Evolutionary conservation across 768 basidiomycete genomes (phyloP), one percentile per base, ranked within the genome.

Genomic region (Lentinula guzmanii): DNA sequence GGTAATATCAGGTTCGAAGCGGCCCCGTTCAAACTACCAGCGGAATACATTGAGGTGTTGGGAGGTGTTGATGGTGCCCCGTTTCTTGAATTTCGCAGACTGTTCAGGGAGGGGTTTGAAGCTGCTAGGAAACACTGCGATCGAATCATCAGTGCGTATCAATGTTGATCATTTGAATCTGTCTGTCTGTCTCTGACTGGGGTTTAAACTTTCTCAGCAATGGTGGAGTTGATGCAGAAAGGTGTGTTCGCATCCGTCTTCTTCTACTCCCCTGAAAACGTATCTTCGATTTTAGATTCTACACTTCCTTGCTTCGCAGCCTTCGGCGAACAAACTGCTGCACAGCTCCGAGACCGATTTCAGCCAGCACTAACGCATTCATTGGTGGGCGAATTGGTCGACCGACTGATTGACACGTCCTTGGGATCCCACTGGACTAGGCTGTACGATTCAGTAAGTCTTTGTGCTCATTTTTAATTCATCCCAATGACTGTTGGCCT

Each of bases 191-290:
- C 43, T 16, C 4, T 33, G 51, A 33, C 42, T 41, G 37, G 31
- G 41, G 13, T 56, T 18, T 34, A 18, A 21, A 39, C n/a, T 50
- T 16, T 16, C 35, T n/a, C 35, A 77, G 77, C 77, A 1, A 81
- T 98, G 67, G 95, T 98, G 42, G 97, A 98, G 70, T 77, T 98
- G 58, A 98, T 98, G 97, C 96, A 98, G 74, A 95, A 94, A 81
- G 90, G 93, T 89, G 1, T 24, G 67, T 58, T 75, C 62, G 15
- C 21, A 52, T 39, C n/a, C 0, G 11, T 21, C 13, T 39, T 37
- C 2, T 62, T 15, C 60, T 41, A 9, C 61, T 16, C 39, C 37
- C n/a, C 61, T 63, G 60, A 70, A n/a, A 8, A 8, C 7, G 35
- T 46, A 5, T 35, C n/a, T 48, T 18, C 56, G 63, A 34, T 31